Evolutionary conservation across 1,139 yeast species (phyloP).

Genomic region (Kodamaea alishanica): DNA sequence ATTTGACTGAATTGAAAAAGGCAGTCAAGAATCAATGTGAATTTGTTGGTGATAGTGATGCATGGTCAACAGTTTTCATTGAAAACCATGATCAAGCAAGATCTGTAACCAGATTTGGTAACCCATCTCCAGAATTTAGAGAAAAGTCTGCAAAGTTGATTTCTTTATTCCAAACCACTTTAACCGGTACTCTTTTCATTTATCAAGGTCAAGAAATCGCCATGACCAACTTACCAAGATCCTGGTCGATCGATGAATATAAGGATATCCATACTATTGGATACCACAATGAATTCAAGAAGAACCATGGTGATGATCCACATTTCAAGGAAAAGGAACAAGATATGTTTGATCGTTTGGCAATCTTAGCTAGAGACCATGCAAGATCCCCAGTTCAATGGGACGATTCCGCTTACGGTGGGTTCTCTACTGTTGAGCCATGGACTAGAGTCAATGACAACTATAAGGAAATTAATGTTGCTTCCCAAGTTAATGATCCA

Average conservation of each 20-base stretch:
- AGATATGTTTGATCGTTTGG: conserved; percentile 30
- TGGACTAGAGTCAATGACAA: conserved; percentile 56
- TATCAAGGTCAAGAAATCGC: conserved; percentile 65
- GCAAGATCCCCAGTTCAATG: conserved; percentile 62
- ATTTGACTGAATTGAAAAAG: conserved; percentile 40
- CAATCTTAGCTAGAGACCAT: conserved; percentile 48
- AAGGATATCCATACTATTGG: conserved; percentile 48
- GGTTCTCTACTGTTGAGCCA: conserved; percentile 49
- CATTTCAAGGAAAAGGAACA: conserved; percentile 25
- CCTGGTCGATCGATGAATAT: conserved; percentile 50
- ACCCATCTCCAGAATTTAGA: conserved; percentile 32
- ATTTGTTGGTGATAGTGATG: conserved; percentile 48
- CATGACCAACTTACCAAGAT: conserved; percentile 45
- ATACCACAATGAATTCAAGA: conserved; percentile 36
- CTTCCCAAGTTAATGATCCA: conserved; percentile 43
- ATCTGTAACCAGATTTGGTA: conserved; percentile 49
- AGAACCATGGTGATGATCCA: conserved; percentile 28
- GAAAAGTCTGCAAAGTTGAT: conserved; percentile 45
- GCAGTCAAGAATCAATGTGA: conserved; percentile 34
- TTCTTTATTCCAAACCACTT: conserved; percentile 42
- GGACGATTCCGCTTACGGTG: conserved; percentile 43
- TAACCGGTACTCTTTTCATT: conserved; percentile 54
- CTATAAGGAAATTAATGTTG: conserved; percentile 48
- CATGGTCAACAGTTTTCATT: conserved; percentile 56
- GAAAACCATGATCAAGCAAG: conserved; percentile 63